These are phyloP conservation scores for Akanthomyces muscarius DNA, from an alignment of 2,329 filamentous ascomycete genomes.

Conservation along the genomic window DNA sequence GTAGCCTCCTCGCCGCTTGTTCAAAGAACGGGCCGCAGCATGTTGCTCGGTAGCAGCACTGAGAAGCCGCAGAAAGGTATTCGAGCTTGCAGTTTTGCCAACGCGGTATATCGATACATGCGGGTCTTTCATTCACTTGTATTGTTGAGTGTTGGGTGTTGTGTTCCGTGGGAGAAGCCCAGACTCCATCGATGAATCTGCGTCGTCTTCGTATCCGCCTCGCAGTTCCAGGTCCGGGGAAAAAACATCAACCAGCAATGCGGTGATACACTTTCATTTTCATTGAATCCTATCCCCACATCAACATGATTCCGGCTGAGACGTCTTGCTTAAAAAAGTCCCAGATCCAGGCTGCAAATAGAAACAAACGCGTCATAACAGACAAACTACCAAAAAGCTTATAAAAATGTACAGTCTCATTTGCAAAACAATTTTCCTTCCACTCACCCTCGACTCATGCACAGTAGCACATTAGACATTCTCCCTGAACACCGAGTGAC, in stretches of 20 bases:
- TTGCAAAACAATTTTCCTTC: background rate
- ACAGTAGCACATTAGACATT: conserved; percentile 47
- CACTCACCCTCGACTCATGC: conserved; percentile 11
- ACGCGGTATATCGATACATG: background rate
- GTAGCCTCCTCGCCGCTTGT: too few species aligned
- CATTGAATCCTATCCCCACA: background rate
- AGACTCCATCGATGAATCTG: background rate
- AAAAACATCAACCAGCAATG: background rate
- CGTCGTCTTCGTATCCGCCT: background rate
- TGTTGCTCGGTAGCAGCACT: background rate
- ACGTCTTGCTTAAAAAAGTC: background rate
- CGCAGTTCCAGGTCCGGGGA: background rate
- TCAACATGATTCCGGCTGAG: background rate
- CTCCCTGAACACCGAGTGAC: conserved; percentile 63
- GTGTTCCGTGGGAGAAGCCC: background rate
- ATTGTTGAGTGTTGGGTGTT: background rate
- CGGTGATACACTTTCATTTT: background rate
- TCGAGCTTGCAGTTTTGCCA: background rate
- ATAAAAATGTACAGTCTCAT: background rate
- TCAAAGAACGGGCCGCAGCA: background rate
- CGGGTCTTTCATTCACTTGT: background rate
- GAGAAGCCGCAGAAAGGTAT: background rate
- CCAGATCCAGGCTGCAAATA: background rate
- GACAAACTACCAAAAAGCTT: background rate
- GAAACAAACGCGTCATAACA: background rate